A percentile compares a stretch with the other conserved stretches of the same genome.
These are phyloP conservation scores for Serendipita indica DNA, from an alignment of 768 basidiomycete genomes.

Conservation along the genomic window DNA sequence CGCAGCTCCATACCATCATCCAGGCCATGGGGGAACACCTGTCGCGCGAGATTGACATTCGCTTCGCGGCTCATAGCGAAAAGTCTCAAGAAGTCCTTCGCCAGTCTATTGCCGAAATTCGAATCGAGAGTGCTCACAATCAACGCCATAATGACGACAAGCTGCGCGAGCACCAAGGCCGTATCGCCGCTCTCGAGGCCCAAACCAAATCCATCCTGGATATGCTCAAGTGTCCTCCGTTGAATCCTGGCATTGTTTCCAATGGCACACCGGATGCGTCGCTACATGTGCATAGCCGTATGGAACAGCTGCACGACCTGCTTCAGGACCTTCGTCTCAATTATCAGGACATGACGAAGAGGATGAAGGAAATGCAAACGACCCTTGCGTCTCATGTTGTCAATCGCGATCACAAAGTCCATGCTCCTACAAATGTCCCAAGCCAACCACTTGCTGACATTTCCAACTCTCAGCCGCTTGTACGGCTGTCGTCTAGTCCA, in stretches of 20 bases:
- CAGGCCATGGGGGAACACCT: background rate
- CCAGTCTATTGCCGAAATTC: background rate
- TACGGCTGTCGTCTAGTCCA: too few species aligned
- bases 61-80: background rate
- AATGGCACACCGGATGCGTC: background rate
- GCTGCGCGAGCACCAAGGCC: background rate
- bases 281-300: background rate
- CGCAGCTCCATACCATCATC: background rate
- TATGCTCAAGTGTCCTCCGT: background rate
- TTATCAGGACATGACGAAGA: background rate
- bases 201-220: background rate
- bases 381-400: background rate
- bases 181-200: background rate
- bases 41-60: background rate
- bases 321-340: background rate
- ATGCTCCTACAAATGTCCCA: too few species aligned
- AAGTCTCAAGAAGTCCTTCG: background rate
- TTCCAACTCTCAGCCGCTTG: too few species aligned
- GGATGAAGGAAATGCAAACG: background rate
- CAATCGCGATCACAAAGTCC: too few species aligned
- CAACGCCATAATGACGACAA: background rate
- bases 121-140: background rate
- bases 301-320: background rate
- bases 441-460: too few species aligned
- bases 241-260: too few species aligned